Conservation (phyloP, 441 rosid species). For the Pelargonium fulgidum region DNA sequence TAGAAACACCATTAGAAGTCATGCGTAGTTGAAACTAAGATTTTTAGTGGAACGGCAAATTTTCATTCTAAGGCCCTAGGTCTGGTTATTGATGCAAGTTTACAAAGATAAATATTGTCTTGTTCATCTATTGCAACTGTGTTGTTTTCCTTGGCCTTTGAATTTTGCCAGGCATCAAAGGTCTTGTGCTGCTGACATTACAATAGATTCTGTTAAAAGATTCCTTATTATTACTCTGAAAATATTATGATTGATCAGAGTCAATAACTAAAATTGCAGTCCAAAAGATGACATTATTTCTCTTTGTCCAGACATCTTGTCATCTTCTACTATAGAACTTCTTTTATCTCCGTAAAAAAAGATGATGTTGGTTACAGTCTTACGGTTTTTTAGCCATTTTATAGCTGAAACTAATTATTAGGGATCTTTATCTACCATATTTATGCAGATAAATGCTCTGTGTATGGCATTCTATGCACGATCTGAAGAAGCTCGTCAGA, state of each 20-base stretch:
- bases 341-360: not conserved
- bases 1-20: not conserved
- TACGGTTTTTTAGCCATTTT: not conserved
- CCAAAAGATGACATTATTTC: not conserved
- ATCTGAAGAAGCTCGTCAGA: constrained; percentile 89
- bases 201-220: not conserved
- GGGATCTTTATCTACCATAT: constrained; percentile 5
- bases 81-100: not conserved
- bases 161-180: not conserved
- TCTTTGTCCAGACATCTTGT: not conserved
- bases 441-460: constrained; percentile 72
- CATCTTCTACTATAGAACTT: not conserved
- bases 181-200: not conserved
- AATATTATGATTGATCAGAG: not conserved
- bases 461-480: constrained; percentile 95
- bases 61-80: not conserved
- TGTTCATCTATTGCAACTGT: not conserved
- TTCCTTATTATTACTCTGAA: not conserved
- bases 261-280: not conserved
- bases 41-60: not conserved
- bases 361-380: not conserved
- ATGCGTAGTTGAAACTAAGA: not conserved
- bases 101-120: not conserved
- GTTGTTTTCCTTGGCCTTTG: constrained; percentile 1
- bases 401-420: not conserved